Evolutionary conservation across 768 basidiomycete species (phyloP).

Genomic region (Phylloporus rhodoxanthus): DNA sequence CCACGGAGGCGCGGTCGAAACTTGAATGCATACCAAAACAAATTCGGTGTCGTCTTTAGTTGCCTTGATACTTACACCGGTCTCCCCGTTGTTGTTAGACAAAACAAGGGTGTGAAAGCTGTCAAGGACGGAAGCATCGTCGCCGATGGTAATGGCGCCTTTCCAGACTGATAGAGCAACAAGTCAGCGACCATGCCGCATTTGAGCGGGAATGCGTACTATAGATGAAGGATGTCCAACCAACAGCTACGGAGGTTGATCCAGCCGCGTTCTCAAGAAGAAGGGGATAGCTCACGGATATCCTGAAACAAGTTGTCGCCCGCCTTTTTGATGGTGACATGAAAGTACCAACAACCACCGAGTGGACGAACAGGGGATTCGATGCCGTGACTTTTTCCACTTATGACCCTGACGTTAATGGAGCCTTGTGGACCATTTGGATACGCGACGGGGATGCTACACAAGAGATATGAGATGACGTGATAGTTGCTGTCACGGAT

Average conservation of each 20-base stretch:
- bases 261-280: background rate
- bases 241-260: conserved; percentile 42
- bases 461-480: conserved; percentile 5
- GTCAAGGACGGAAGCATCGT: conserved; percentile 40
- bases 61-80: conserved; percentile 63
- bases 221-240: conserved; percentile 89
- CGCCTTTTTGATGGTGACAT: conserved; percentile 59
- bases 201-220: conserved; percentile 39
- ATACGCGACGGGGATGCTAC: conserved; percentile 71
- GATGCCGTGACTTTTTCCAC: conserved; percentile 79
- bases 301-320: conserved; percentile 69
- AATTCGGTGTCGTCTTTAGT: conserved; percentile 62
- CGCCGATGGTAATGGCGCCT: conserved; percentile 61
- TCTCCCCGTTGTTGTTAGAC: conserved; percentile 50
- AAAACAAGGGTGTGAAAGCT: conserved; percentile 82
- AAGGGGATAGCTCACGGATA: conserved; percentile 50
- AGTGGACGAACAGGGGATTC: conserved; percentile 86
- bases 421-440: conserved; percentile 65
- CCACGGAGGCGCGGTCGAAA: background rate
- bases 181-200: background rate
- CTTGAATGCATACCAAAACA: conserved; percentile 49
- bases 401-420: conserved; percentile 76
- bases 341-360: conserved; percentile 93
- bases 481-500: conserved; percentile 1
- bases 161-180: conserved; percentile 25